These are phyloP conservation scores for Beverwykella pulmonaria DNA, from an alignment of 495 filamentous ascomycete genomes.

Conservation along the genomic window DNA sequence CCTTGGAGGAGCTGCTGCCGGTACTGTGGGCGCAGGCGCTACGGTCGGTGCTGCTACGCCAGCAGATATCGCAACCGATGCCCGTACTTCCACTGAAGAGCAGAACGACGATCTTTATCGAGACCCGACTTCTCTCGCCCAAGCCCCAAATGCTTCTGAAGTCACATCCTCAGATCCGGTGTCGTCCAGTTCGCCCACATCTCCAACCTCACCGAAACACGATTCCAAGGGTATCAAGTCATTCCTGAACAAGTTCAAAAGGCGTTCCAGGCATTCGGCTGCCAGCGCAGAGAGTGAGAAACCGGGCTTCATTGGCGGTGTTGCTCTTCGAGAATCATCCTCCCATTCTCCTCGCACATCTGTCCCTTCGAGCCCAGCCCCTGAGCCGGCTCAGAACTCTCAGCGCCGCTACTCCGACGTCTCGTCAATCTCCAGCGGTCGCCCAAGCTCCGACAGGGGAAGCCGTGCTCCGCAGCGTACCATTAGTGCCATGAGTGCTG, in stretches of 20 bases:
- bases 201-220: constrained; percentile 16
- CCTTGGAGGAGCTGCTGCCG: too few species aligned
- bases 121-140: background rate
- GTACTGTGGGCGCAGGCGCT: too few species aligned
- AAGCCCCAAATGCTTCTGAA: background rate
- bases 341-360: background rate
- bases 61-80: constrained; percentile 5
- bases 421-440: constrained; percentile 21
- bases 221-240: constrained; percentile 31
- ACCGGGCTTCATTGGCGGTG: constrained; percentile 33
- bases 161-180: background rate
- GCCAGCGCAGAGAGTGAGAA: constrained; percentile 12
- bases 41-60: constrained; percentile 31
- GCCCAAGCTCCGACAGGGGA: background rate
- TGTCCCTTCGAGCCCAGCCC: constrained; percentile 7
- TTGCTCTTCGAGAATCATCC: constrained; percentile 11
- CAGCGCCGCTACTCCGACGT: constrained; percentile 17
- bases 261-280: constrained; percentile 29
- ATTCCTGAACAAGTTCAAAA: constrained; percentile 36
- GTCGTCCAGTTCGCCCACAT: constrained; percentile 15
- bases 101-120: constrained; percentile 21
- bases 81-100: background rate
- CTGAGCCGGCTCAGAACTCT: background rate
- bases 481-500: background rate
- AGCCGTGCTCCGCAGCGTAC: constrained; percentile 11